These are phyloP conservation scores for Casuarina equisetifolia DNA, from an alignment of 306 rosid species.

Conservation along the genomic window DNA sequence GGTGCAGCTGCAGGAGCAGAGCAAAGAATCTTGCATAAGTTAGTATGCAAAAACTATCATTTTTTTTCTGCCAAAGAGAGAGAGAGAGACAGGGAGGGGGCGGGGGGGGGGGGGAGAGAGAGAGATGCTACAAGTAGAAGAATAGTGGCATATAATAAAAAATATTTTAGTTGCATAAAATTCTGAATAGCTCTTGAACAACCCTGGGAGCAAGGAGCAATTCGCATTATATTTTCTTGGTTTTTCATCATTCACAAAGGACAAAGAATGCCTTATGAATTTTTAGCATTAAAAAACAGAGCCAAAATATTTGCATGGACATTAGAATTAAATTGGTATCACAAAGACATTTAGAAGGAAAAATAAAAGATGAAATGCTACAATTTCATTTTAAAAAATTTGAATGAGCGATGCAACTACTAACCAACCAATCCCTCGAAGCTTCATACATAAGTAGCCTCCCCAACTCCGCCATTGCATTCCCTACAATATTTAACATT, in stretches of 20 bases:
- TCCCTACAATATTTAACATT: slow-evolving; percentile 49
- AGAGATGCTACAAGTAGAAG: not conserved
- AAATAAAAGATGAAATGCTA: not conserved
- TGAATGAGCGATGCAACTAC: slow-evolving; percentile 33
- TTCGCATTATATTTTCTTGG: slow-evolving; percentile 2
- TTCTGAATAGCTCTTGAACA: not conserved
- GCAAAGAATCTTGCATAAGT: not conserved
- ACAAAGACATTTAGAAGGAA: slow-evolving; percentile 11
- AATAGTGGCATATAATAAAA: not conserved
- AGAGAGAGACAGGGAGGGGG: too few species aligned
- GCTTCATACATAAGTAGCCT: slow-evolving; percentile 92
- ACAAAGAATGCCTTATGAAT: not conserved
- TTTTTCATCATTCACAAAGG: not conserved
- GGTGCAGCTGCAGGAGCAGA: not conserved
- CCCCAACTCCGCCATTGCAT: slow-evolving; percentile 96
- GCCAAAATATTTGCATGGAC: not conserved
- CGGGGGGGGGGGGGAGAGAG: not conserved
- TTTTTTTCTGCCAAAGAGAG: not conserved
- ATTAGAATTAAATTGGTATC: not conserved
- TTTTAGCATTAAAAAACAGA: not conserved
- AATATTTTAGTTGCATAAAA: not conserved
- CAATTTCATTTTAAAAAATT: not conserved
- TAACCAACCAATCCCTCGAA: slow-evolving; percentile 95
- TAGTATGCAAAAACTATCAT: not conserved
- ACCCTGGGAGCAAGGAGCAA: not conserved